phyloP scores from a whole-genome alignment of 768 basidiomycete species.

The Gelatoporia subvermispora region DNA sequence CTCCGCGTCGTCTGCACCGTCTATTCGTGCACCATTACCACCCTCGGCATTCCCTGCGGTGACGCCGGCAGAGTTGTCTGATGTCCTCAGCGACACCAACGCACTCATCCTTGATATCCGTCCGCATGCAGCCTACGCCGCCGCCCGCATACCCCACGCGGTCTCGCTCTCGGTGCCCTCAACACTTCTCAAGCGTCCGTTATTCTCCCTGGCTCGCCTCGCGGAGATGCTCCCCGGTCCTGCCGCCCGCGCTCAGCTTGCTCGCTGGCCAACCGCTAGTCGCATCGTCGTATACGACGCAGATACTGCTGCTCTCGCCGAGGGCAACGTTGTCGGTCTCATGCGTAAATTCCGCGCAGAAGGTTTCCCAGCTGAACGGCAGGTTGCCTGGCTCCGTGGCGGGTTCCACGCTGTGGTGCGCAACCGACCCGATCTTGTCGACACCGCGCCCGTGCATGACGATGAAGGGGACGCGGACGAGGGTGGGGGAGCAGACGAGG shows the following conservation, averaged over 20 bases:
- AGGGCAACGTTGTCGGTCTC: conserved; percentile 67
- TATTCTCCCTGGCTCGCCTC: conserved; percentile 76
- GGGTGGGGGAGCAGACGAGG: conserved; percentile 10
- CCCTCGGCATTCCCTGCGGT: conserved; percentile 18
- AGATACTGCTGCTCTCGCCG: conserved; percentile 57
- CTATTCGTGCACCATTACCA: conserved; percentile 11
- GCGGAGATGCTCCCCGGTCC: conserved; percentile 72
- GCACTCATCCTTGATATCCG: conserved; percentile 84
- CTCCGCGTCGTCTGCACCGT: conserved; percentile 4
- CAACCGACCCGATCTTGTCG: conserved; percentile 48
- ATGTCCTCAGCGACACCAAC: conserved; percentile 29
- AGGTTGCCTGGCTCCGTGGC: conserved; percentile 76
- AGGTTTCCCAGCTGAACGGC: conserved; percentile 44
- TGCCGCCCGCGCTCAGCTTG: conserved; percentile 53
- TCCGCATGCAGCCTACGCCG: conserved; percentile 67
- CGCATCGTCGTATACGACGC: conserved; percentile 84
- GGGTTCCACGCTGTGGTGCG: conserved; percentile 73
- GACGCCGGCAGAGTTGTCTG: conserved; percentile 25
- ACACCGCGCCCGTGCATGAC: conserved; percentile 41
- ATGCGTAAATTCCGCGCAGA: conserved; percentile 69
- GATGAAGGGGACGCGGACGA: conserved; percentile 48
- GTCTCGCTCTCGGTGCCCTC: conserved; percentile 90
- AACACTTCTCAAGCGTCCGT: conserved; percentile 87
- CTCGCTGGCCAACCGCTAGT: conserved; percentile 49
- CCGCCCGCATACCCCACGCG: conserved; percentile 62